Evolutionary conservation across 495 filamentous ascomycete species (phyloP), one percentile per base, ranked within the genome.

Genomic region (Durotheca rogersii): DNA sequence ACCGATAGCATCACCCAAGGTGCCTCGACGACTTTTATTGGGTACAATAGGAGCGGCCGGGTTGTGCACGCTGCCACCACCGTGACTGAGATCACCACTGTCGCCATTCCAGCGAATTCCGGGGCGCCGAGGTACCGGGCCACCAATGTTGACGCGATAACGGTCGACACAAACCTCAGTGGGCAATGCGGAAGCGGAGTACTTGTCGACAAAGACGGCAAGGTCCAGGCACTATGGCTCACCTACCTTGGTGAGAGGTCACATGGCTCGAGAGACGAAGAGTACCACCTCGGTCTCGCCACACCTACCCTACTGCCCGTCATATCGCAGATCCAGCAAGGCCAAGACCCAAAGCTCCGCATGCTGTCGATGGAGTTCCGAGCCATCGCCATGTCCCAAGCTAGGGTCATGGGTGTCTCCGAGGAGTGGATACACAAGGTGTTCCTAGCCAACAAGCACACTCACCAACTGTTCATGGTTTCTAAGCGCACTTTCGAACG

Each of bases 401-500:
- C 86, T n/a, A 85, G 91, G 18, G 89, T 96, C 51, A 97, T 99
- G 94, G 94, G 94, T 21, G 89, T 96, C 5, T 86, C 86, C 0
- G 91, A 96, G 60, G 86, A 94, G 39, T 96, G 93, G 94, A 95
- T 97, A 56, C 77, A 86, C 53, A 84, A 87, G 68, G 90, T 96
- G 16, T 84, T 91, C 25, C 67, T 81, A 41, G 87, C 90, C 42
- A 96, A 96, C 60, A 86, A 88, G 6, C 83, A 92, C 12, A 86
- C 87, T 41, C 93, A 99, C 66, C 93, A 97, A 68, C 80, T 99
- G 15, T 99, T 99, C 74, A 94, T 99, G 88, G 87, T 99, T 18
- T 89, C 90, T 51, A 99, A 99, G 71, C 67, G 75, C 40, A 80
- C 76, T 7, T 80, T 79, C 53, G 78, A 80, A 67, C 71, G 77